Evolutionary conservation across 352 stramenopile genomes (phyloP).

Genomic region (Phytophthora europaea): DNA sequence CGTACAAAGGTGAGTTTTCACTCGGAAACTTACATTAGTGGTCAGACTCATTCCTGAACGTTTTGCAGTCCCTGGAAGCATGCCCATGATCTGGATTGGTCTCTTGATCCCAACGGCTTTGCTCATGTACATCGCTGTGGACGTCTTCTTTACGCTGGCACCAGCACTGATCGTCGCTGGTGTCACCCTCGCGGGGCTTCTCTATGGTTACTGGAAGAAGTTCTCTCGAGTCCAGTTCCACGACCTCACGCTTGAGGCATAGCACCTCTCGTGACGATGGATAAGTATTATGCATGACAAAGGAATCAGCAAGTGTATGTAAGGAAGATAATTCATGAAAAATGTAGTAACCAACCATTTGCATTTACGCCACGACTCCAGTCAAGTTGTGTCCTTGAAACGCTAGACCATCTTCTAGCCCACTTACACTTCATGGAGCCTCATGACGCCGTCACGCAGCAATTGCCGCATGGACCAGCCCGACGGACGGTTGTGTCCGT

Average conservation of each 20-base stretch:
- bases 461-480: slow-evolving; percentile 86
- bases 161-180: slow-evolving; percentile 50
- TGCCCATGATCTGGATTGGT: slow-evolving; percentile 36
- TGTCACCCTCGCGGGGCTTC: slow-evolving; percentile 46
- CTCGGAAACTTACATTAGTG: neutral
- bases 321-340: slow-evolving; percentile 11
- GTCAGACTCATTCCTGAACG: neutral
- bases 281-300: slow-evolving; percentile 4
- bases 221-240: slow-evolving; percentile 58
- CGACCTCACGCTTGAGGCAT: slow-evolving; percentile 30
- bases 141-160: slow-evolving; percentile 62
- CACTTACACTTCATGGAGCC: slow-evolving; percentile 32
- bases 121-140: slow-evolving; percentile 58
- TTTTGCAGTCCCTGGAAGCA: slow-evolving; percentile 43
- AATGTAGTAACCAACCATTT: slow-evolving; percentile 11
- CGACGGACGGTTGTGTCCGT: slow-evolving; percentile 58
- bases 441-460: slow-evolving; percentile 75
- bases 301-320: slow-evolving; percentile 11
- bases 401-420: neutral
- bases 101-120: slow-evolving; percentile 50
- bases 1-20: slow-evolving; percentile 45
- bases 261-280: neutral
- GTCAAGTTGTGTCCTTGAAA: neutral
- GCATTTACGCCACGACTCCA: neutral
- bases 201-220: slow-evolving; percentile 54